These are phyloP conservation scores for Aspergillus ochraceus DNA, from an alignment of 2,329 filamentous ascomycete species.

Conservation along the genomic window DNA sequence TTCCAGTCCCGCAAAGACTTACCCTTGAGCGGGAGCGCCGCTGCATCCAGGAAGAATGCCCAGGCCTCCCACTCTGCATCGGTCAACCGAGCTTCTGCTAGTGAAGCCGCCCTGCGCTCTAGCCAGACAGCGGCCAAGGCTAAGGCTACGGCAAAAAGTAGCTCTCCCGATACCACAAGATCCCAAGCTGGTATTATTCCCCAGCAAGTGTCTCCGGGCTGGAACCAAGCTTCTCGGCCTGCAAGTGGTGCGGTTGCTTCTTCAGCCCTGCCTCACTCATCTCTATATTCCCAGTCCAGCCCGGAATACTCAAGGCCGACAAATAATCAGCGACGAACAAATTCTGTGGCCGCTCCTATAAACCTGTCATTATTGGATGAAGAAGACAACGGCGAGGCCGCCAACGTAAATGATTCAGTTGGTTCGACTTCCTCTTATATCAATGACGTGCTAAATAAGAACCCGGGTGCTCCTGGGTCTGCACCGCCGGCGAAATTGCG, in stretches of 20 bases:
- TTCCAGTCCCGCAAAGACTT: constrained; percentile 94
- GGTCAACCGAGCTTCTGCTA: constrained; percentile 34
- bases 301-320: constrained; percentile 50
- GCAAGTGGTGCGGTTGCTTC: constrained; percentile 17
- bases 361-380: constrained; percentile 59
- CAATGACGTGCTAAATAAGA: constrained; percentile 29
- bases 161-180: constrained; percentile 34
- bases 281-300: constrained; percentile 53
- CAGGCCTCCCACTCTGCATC: constrained; percentile 33
- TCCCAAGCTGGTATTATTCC: constrained; percentile 29
- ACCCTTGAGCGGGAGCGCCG: constrained; percentile 76
- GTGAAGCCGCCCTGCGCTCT: constrained; percentile 28
- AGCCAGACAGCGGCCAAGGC: constrained; percentile 29
- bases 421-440: constrained; percentile 22
- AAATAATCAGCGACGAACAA: constrained; percentile 38
- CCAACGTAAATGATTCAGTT: constrained; percentile 22
- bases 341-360: constrained; percentile 48
- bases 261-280: constrained; percentile 26
- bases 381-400: constrained; percentile 51
- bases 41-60: constrained; percentile 73
- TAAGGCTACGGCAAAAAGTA: constrained; percentile 33
- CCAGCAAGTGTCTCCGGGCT: constrained; percentile 34
- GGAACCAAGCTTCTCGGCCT: constrained; percentile 36
- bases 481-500: constrained; percentile 40
- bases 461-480: constrained; percentile 28